Conservation (phyloP, 164 flowering plant genomes). For the Vitis amurensis region DNA sequence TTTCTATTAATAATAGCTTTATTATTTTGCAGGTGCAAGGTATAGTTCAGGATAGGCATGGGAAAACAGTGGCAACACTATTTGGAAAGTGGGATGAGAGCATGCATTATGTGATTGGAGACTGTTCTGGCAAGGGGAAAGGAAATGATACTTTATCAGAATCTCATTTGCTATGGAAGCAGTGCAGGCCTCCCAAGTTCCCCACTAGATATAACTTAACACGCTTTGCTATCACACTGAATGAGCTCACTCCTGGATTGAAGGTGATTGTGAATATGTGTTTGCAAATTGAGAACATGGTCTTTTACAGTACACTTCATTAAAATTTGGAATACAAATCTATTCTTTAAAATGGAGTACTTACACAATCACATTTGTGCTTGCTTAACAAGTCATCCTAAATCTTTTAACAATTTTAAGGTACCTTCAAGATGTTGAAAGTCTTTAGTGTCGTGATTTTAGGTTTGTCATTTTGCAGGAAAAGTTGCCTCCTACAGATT, state of each 20-base stretch:
- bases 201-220: constrained; percentile 75
- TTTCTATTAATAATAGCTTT: not conserved
- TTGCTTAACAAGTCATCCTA: too few species aligned
- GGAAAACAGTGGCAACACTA: constrained; percentile 81
- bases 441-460: too few species aligned
- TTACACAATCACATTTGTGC: too few species aligned
- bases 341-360: too few species aligned
- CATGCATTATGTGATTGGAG: constrained; percentile 85
- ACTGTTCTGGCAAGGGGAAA: constrained; percentile 65
- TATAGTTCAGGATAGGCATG: constrained; percentile 75
- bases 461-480: constrained; percentile 43
- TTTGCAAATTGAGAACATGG: too few species aligned
- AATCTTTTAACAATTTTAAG: too few species aligned
- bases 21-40: constrained; percentile 79
- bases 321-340: too few species aligned
- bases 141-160: constrained; percentile 44
- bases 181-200: constrained; percentile 52
- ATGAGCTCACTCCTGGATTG: constrained; percentile 74
- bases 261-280: constrained; percentile 36
- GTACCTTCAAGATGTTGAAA: too few species aligned
- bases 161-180: constrained; percentile 63
- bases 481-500: constrained; percentile 89
- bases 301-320: too few species aligned
- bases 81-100: constrained; percentile 99
- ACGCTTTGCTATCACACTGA: constrained; percentile 68